Base-by-base conservation (phyloP, 495 filamentous ascomycete species). In the Daldinia bambusicola region DNA sequence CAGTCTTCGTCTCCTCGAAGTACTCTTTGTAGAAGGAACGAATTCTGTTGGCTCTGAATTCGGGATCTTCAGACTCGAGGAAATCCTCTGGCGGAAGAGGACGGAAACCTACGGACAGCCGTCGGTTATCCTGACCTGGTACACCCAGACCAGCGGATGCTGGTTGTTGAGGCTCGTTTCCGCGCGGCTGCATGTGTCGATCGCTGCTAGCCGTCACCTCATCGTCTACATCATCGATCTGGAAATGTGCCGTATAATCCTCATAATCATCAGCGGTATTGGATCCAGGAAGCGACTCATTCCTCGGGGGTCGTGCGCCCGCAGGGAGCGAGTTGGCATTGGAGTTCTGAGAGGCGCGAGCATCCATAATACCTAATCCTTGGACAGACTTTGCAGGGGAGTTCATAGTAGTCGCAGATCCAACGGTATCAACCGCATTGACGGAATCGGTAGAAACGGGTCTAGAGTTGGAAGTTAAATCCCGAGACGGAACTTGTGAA, bases 1-100 rank as follows among this genome's bases (percentile, higher is more conserved):
- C 84, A 0, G 83, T 84, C 76, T 91, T 92, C 18, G 87, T 89
- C 26, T 97, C 94, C 60, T 99, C 95, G 67, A 99, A 99, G 79
- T 98, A 98, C 79, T 98, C 95, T 78, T 97, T 97, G 82, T 99
- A 99, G 82, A 99, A 99, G 26, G 96, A 98, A 71, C 95, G 89
- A 70, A 99, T 98, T 22, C 96, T 88, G 81, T 97, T 98, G 67
- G 95, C 95, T 77, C 95, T 89, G 80, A 95, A 89, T 81, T 98
- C 95, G 2, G 95, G 92, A 76, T 97, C 92, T n/a, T 93, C 92
- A 37, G 92, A 91, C 26, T 83, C 82, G 51, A 82, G 80, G 37
- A 83, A 84, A 26, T 85, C 85, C 72, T 94, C 92, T 57, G 93
- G 93, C 4, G 95, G 95, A 37, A 99, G 86, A 50, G 95, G 95